phyloP scores from a whole-genome alignment of 164 flowering plant species.

The Aristolochia contorta region DNA sequence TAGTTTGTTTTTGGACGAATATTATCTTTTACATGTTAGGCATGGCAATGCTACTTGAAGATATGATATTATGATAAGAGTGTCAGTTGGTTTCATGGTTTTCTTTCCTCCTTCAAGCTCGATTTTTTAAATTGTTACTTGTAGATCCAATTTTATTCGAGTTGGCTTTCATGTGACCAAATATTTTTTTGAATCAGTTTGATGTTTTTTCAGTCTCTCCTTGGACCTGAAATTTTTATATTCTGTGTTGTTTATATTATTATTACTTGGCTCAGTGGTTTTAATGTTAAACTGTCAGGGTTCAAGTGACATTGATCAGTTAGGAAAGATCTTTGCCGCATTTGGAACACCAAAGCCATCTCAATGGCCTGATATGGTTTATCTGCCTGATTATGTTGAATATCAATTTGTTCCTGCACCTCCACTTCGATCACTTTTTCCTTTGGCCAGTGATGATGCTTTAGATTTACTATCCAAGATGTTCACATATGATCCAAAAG shows the following conservation, averaged over 20 bases:
- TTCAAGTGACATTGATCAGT: conserved; percentile 85
- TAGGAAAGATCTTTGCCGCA: conserved; percentile 91
- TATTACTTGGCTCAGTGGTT: background rate
- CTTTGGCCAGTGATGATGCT: conserved; percentile 85
- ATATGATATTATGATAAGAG: no score
- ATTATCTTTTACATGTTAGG: no score
- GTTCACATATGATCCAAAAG: conserved; percentile 85
- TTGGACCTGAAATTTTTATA: no score
- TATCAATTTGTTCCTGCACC: conserved; percentile 71
- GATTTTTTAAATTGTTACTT: no score
- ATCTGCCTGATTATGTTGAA: conserved; percentile 89
- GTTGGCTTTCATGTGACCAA: background rate
- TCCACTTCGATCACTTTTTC: conserved; percentile 68
- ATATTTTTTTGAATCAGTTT: no score
- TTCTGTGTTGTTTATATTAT: background rate
- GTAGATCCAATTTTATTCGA: no score
- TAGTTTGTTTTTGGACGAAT: no score
- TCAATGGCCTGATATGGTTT: conserved; percentile 93
- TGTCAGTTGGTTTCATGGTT: no score
- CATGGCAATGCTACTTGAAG: no score
- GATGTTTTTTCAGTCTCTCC: no score
- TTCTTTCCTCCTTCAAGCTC: no score
- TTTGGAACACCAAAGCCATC: conserved; percentile 88
- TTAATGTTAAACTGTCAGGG: conserved; percentile 37
- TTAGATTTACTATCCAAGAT: conserved; percentile 81